These are phyloP conservation scores for Didymella lethalis DNA, from an alignment of 2,329 filamentous ascomycete species.

Conservation along the genomic window DNA sequence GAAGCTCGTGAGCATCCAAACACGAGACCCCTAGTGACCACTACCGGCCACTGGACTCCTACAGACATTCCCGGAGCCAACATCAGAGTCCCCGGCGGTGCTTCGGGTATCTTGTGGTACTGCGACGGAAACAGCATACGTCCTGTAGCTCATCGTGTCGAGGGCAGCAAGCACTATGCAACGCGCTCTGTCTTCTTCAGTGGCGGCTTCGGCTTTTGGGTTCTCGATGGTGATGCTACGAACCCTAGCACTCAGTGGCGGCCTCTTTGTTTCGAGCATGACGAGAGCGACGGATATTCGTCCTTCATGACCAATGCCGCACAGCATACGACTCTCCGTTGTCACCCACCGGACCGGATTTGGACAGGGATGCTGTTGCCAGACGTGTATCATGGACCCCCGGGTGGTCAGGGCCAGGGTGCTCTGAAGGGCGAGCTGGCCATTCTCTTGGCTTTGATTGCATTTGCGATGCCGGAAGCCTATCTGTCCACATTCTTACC, in stretches of 20 bases:
- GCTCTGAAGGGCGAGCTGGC: slow-evolving; percentile 44
- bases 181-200: slow-evolving; percentile 34
- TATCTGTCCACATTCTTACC: slow-evolving; percentile 26
- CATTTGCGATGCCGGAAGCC: slow-evolving; percentile 30
- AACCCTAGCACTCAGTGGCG: slow-evolving; percentile 26
- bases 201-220: slow-evolving; percentile 33
- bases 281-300: slow-evolving; percentile 20
- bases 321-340: slow-evolving; percentile 19
- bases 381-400: slow-evolving; percentile 35
- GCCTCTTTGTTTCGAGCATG: slow-evolving; percentile 36
- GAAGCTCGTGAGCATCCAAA: slow-evolving; percentile 32
- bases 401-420: slow-evolving; percentile 9
- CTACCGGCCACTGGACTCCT: neutral
- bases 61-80: slow-evolving; percentile 28
- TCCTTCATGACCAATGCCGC: slow-evolving; percentile 38
- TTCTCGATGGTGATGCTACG: slow-evolving; percentile 29
- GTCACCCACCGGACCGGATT: slow-evolving; percentile 17
- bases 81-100: slow-evolving; percentile 1
- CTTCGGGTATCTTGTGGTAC: neutral
- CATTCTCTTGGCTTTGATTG: slow-evolving; percentile 44
- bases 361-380: slow-evolving; percentile 39
- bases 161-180: slow-evolving; percentile 10
- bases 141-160: no score
- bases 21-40: neutral
- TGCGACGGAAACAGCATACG: neutral